A percentile compares a stretch with the other conserved stretches of the same genome.
These are phyloP conservation scores for Brassica juncea DNA, from an alignment of 345 rosid species.

Conservation along the genomic window DNA sequence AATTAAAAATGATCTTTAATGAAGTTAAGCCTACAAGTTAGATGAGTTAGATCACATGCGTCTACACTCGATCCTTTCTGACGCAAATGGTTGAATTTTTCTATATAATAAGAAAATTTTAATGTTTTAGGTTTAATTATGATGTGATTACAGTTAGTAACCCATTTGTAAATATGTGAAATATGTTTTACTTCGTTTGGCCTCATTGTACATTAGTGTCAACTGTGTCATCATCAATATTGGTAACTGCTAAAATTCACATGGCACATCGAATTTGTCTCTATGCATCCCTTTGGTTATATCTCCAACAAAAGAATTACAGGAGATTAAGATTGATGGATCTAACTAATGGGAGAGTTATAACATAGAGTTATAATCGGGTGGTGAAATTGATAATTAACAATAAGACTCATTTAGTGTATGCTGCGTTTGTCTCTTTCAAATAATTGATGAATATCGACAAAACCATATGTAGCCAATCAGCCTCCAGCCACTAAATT, in stretches of 20 bases:
- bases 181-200: conserved; percentile 10
- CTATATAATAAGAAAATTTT: background rate
- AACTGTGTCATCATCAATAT: conserved; percentile 5
- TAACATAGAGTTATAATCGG: conserved; percentile 6
- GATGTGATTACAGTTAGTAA: background rate
- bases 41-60: background rate
- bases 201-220: background rate
- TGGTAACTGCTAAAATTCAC: conserved; percentile 3
- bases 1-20: background rate
- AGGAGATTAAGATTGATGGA: conserved; percentile 23
- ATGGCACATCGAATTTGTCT: background rate
- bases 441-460: conserved; percentile 37
- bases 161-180: background rate
- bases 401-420: conserved; percentile 16
- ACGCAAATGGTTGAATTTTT: background rate
- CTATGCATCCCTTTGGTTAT: background rate
- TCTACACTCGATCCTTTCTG: background rate
- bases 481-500: conserved; percentile 2
- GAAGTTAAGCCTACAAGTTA: background rate
- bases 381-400: conserved; percentile 5
- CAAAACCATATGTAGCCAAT: conserved; percentile 30
- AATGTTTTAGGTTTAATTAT: background rate
- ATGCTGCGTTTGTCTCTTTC: conserved; percentile 25
- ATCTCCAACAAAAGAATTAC: background rate
- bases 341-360: conserved; percentile 5